A percentile compares a stretch with the other conserved stretches of the same genome.
Evolutionary conservation across 805 yeast genomes (phyloP).

Genomic region (Candida krabiensis): DNA sequence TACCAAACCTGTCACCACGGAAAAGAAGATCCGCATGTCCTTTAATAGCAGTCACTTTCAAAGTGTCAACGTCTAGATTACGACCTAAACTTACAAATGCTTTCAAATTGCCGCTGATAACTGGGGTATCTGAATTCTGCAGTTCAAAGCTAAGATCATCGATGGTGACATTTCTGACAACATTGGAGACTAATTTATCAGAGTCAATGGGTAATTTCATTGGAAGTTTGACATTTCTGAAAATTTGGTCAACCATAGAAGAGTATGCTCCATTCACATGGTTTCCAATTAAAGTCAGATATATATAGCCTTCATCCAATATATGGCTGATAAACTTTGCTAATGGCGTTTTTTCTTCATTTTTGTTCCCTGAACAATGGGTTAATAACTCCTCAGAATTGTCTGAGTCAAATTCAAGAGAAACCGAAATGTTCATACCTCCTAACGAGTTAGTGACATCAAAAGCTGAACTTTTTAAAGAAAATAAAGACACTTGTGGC

Average conservation of each 20-base stretch:
- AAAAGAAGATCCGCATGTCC: slow-evolving; percentile 44
- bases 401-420: slow-evolving; percentile 10
- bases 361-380: slow-evolving; percentile 11
- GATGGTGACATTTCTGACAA: slow-evolving; percentile 38
- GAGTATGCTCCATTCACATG: slow-evolving; percentile 6
- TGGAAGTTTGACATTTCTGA: slow-evolving; percentile 18
- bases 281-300: slow-evolving; percentile 13
- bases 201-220: slow-evolving; percentile 17
- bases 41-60: slow-evolving; percentile 35
- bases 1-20: slow-evolving; percentile 40
- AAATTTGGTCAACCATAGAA: slow-evolving; percentile 9
- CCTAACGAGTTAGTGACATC: slow-evolving; percentile 2
- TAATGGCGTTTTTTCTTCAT: slow-evolving; percentile 15
- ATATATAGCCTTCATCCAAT: slow-evolving; percentile 8
- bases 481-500: slow-evolving; percentile 31
- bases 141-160: slow-evolving; percentile 37
- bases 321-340: slow-evolving; percentile 14
- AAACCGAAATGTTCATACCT: slow-evolving; percentile 13
- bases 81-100: slow-evolving; percentile 26
- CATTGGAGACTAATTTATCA: slow-evolving; percentile 8
- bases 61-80: slow-evolving; percentile 6
- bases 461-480: slow-evolving; percentile 16
- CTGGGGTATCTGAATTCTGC: slow-evolving; percentile 33
- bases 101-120: slow-evolving; percentile 39
- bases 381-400: slow-evolving; percentile 7